Percentiles rank a stretch among this genome's conserved stretches.
Conservation (phyloP, 2,329 filamentous ascomycete species). For the Erysiphe neolycopersici region DNA sequence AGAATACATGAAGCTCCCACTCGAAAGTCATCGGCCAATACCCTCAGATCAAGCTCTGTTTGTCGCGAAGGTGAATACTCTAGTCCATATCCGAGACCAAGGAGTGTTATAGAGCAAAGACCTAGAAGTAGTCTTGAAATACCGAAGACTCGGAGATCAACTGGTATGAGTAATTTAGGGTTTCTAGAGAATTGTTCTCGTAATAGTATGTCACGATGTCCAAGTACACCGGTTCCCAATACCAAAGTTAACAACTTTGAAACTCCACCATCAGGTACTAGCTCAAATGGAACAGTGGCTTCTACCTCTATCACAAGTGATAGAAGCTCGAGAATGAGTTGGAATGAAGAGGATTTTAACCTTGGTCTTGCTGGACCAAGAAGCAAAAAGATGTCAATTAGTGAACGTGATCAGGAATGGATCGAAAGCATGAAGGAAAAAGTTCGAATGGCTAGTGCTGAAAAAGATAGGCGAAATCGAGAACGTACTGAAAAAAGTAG, state of each 20-base stretch:
- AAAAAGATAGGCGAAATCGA: slow-evolving; percentile 17
- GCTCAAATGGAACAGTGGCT: slow-evolving; percentile 1
- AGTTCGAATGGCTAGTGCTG: slow-evolving; percentile 42
- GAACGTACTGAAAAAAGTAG: slow-evolving; percentile 26
- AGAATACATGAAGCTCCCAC: slow-evolving; percentile 28
- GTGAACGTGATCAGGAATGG: slow-evolving; percentile 51
- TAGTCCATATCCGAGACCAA: slow-evolving; percentile 14
- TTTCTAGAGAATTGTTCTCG: background rate
- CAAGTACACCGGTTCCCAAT: slow-evolving; percentile 7
- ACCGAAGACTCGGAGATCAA: slow-evolving; percentile 9
- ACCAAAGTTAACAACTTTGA: slow-evolving; percentile 2
- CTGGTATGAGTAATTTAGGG: slow-evolving; percentile 1
- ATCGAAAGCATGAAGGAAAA: slow-evolving; percentile 63
- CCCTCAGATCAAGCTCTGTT: slow-evolving; percentile 3
- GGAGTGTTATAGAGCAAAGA: slow-evolving; percentile 8
- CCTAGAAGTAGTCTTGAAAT: slow-evolving; percentile 9
- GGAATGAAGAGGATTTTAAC: slow-evolving; percentile 29
- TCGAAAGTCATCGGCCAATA: slow-evolving; percentile 9
- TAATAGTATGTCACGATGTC: slow-evolving; percentile 3
- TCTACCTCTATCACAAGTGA: slow-evolving; percentile 1
- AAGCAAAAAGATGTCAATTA: slow-evolving; percentile 35
- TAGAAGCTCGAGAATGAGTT: slow-evolving; percentile 21
- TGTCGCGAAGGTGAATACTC: slow-evolving; percentile 13
- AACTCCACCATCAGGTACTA: slow-evolving; percentile 3
- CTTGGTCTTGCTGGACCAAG: slow-evolving; percentile 47